Evolutionary conservation across 2,329 filamentous ascomycete species (phyloP), one percentile per base, ranked within the genome.

Genomic region (Pseudogymnoascus sp.): DNA sequence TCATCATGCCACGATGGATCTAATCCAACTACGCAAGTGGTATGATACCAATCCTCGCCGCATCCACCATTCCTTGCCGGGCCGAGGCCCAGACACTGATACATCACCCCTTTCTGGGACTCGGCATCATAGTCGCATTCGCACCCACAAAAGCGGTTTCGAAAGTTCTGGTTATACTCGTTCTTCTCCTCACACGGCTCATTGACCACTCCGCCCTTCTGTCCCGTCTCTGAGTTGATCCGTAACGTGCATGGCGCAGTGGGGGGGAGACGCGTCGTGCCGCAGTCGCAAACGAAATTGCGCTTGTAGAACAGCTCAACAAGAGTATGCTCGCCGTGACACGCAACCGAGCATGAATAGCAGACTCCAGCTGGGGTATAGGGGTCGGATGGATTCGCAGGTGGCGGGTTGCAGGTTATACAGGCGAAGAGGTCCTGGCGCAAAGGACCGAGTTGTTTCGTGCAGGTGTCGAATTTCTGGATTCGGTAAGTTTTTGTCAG

Each of bases 41-140:
- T 91, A 77, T 97, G 93, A 82, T 91, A 97, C 93, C 93, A 97
- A 72, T 97, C 93, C 77, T 97, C 93, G 11, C 93, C 93, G 75
- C 93, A 97, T 3, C 93, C 93, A 14, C 93, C 93, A 1, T 88
- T 87, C 68, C 93, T 89, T 11, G 84, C 81, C 0, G 86, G 88
- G 0, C 91, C 92, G 0, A 97, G 79, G 0, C 93, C 93, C 2
- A 97, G 75, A 72, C 95, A 99, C 75, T 99, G 95, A 69, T 96
- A 99, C 95, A 99, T 99, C 40, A 93, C 97, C 0, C 93, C 93
- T 69, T 93, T 96, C 74, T 99, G 92, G 72, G 90, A 82, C 59
- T 93, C 84, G 0, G 93, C 86, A 73, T 97, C 89, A 73, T 99
- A 99, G 65, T 93, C 86, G 71, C 93, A 88, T 31, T 84, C 84